These are phyloP conservation scores for Suhomyces kunorum DNA, from an alignment of 1,139 yeast species.

Conservation along the genomic window DNA sequence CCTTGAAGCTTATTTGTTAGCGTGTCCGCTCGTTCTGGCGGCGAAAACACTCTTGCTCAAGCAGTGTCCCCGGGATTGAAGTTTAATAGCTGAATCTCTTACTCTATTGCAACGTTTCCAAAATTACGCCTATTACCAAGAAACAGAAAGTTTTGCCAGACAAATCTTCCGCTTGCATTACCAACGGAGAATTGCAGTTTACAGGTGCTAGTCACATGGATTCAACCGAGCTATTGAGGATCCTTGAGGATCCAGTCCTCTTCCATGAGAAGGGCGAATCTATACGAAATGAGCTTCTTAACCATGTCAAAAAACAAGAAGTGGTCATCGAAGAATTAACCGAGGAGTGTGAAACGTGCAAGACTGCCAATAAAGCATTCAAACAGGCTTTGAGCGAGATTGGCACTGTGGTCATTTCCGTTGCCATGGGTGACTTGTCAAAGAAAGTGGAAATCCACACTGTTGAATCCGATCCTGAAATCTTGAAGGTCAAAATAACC, in stretches of 20 bases:
- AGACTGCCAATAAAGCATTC: conserved; percentile 71
- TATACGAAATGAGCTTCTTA: conserved; percentile 36
- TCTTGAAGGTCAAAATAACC: conserved; percentile 74
- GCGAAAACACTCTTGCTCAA: background rate
- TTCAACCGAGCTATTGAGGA: conserved; percentile 33
- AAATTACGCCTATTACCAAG: conserved; percentile 14
- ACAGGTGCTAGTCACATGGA: conserved; percentile 24
- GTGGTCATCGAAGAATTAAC: conserved; percentile 29
- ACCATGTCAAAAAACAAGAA: conserved; percentile 38
- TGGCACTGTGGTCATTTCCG: conserved; percentile 79
- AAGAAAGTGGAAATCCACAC: conserved; percentile 74
- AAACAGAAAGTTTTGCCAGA: conserved; percentile 12
- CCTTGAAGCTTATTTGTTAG: background rate
- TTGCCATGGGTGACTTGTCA: conserved; percentile 81
- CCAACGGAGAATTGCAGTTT: background rate
- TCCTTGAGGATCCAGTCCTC: conserved; percentile 43
- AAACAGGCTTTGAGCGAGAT: conserved; percentile 76
- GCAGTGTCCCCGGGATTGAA: background rate
- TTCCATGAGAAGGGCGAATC: conserved; percentile 32
- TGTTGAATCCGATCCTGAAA: conserved; percentile 73
- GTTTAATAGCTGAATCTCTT: background rate
- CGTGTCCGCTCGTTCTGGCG: background rate
- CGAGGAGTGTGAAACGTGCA: conserved; percentile 53
- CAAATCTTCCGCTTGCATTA: conserved; percentile 1
- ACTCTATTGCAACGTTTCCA: conserved; percentile 7